A percentile compares a stretch with the other conserved stretches of the same genome.
These are phyloP conservation scores for Smallanthus sonchifolius DNA, from an alignment of 129 eudicot species.

Conservation along the genomic window DNA sequence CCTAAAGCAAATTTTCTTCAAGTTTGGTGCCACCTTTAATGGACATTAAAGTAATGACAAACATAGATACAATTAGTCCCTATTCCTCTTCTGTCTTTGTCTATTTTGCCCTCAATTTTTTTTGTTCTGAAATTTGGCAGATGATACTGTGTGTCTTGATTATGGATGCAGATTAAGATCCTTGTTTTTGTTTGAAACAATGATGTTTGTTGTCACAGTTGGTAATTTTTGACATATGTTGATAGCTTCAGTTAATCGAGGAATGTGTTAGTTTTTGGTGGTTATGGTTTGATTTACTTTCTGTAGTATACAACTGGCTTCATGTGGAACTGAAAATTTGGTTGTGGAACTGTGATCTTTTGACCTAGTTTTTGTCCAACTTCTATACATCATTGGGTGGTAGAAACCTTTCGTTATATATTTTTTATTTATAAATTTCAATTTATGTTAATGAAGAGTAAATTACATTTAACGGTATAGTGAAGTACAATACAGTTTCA, in stretches of 20 bases:
- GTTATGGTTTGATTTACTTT: neutral
- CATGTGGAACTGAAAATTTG: too few relatives aligned
- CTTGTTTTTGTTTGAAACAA: conserved; percentile 7
- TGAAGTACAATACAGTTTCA: too few relatives aligned
- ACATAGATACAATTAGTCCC: conserved; percentile 24
- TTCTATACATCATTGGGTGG: too few relatives aligned
- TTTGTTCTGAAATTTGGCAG: neutral
- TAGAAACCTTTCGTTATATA: too few relatives aligned
- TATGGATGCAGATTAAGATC: conserved; percentile 18
- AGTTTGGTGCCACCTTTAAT: conserved; percentile 8
- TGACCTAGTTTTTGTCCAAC: too few relatives aligned
- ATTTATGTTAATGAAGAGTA: too few relatives aligned
- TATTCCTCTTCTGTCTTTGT: neutral
- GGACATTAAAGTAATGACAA: conserved; percentile 18
- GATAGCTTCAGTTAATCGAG: conserved; percentile 1
- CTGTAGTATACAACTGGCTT: neutral
- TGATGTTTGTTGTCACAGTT: conserved; percentile 3
- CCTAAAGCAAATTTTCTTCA: conserved; percentile 27
- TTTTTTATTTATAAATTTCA: too few relatives aligned
- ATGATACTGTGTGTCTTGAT: conserved; percentile 8
- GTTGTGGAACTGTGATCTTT: too few relatives aligned
- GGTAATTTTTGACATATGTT: neutral
- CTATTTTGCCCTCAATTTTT: neutral
- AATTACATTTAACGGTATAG: too few relatives aligned
- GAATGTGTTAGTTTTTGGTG: neutral